A percentile compares a stretch with the other conserved stretches of the same genome.
phyloP scores from a whole-genome alignment of 345 rosid species.

The Corymbia maculata region DNA sequence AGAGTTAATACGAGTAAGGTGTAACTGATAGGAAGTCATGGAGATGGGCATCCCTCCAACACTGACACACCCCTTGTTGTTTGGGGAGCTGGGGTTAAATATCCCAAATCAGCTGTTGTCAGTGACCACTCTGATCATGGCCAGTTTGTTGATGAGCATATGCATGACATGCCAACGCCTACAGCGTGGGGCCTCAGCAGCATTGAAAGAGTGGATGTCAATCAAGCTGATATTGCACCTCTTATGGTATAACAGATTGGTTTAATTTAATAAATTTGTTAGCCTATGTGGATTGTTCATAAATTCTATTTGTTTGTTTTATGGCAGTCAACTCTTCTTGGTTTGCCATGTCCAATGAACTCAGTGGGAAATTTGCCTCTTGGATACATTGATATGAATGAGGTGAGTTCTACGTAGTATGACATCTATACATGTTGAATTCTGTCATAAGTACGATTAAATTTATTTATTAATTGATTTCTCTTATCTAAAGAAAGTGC shows the following conservation, averaged over 20 bases:
- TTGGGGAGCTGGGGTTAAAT: constrained; percentile 90
- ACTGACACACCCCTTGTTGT: constrained; percentile 96
- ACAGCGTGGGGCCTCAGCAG: constrained; percentile 66
- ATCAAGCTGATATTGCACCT: constrained; percentile 97
- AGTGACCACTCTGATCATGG: constrained; percentile 42
- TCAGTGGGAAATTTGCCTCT: constrained; percentile 93
- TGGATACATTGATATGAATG: constrained; percentile 58
- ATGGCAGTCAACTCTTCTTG: constrained; percentile 83
- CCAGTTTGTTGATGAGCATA: constrained; percentile 75
- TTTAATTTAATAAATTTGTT: background rate
- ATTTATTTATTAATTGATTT: background rate
- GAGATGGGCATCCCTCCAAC: constrained; percentile 90
- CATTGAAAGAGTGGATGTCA: constrained; percentile 90
- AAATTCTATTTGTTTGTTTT: background rate
- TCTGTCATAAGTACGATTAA: background rate
- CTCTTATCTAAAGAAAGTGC: background rate
- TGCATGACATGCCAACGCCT: constrained; percentile 82
- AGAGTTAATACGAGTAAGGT: background rate
- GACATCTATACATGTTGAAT: background rate
- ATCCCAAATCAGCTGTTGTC: constrained; percentile 45
- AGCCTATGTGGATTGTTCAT: background rate
- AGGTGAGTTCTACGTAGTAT: constrained; percentile 35
- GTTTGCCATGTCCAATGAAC: constrained; percentile 86
- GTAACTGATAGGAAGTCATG: constrained; percentile 70
- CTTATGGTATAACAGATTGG: constrained; percentile 49